Base-by-base conservation (phyloP, 345 rosid species). In the Capsella bursapastoris region DNA sequence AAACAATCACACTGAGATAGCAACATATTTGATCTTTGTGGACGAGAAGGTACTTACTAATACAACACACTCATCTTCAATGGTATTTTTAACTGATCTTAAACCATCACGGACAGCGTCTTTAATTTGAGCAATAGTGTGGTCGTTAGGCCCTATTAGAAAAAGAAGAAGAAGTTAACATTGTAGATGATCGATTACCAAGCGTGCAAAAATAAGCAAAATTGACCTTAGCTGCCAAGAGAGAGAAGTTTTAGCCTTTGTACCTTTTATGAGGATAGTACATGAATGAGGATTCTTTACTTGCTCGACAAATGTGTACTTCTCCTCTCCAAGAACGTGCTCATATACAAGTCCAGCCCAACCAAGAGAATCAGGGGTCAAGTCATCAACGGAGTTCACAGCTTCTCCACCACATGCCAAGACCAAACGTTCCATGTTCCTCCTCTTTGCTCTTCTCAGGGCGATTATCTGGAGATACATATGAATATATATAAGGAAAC, bases 341-440 rank as follows among this genome's bases (percentile, higher is more conserved):
- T 95, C 98, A 78, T 90, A 90, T 15, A 95, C 97, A 35, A 92
- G 86, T 76, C 99, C 98, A 77, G 99, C 98, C 99, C 94, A 95
- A 47, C 99, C 97, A 81, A 95, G 97, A 76, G 86, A 92, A 43
- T 86, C 90, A 2, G 97, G 93, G 40, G 96, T 89, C 75, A 95
- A 71, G 75, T 87, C 90, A 60, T 92, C 97, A 53, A 95, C 97
- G 44, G 94, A 92, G 60, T 90, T 92, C 71, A 96, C 90, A 78
- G 93, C 97, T 78, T 92, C 98, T 78, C 99, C 99, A 60, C 98
- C 99, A 81, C 98, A 92, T 52, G 97, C 94, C 83, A 96, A 84
- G 61, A 90, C 89, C 82, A 96, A 78, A 40, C 98, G 88, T 82
- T 96, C 99, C 98, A 96, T 92, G 81, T 96, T 92, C 86, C 99